These are phyloP conservation scores for Senna siamea DNA, from an alignment of 306 rosid genomes.

Conservation along the genomic window DNA sequence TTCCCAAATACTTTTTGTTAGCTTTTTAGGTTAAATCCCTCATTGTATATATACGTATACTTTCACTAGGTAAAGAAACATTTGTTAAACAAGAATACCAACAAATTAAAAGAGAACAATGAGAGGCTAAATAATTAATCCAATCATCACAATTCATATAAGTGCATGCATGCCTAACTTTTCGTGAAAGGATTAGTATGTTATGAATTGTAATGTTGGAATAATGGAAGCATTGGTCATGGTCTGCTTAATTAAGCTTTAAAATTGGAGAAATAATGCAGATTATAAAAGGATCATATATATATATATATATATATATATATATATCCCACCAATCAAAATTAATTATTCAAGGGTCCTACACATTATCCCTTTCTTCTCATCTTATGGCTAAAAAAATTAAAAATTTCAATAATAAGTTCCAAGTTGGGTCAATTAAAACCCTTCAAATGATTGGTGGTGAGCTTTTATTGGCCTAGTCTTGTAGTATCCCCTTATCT, in stretches of 20 bases:
- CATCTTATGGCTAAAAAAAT: not conserved
- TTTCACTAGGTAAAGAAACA: not conserved
- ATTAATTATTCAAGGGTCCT: constrained; percentile 28
- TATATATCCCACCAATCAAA: constrained; percentile 25
- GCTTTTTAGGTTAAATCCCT: not conserved
- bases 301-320: no score
- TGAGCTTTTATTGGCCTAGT: constrained; percentile 13
- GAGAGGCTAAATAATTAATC: constrained; percentile 1
- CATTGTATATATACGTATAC: not conserved
- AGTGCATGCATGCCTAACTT: not conserved
- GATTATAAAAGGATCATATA: not conserved
- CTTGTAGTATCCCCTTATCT: constrained; percentile 8
- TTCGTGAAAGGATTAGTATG: not conserved
- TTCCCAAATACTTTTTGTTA: not conserved
- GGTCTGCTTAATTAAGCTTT: constrained; percentile 8
- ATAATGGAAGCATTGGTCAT: constrained; percentile 36
- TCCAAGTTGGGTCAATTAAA: constrained; percentile 16
- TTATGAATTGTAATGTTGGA: constrained; percentile 33
- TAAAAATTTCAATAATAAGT: not conserved
- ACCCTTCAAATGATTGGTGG: constrained; percentile 38
- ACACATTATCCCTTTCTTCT: not conserved
- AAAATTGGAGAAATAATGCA: constrained; percentile 1
- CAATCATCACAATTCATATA: not conserved
- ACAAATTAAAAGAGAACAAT: no score
- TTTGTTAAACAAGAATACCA: constrained; percentile 11